Evolutionary conservation across 225 moss, liverwort and hornwort genomes (phyloP).

Genomic region (Anthoceros angustus): DNA sequence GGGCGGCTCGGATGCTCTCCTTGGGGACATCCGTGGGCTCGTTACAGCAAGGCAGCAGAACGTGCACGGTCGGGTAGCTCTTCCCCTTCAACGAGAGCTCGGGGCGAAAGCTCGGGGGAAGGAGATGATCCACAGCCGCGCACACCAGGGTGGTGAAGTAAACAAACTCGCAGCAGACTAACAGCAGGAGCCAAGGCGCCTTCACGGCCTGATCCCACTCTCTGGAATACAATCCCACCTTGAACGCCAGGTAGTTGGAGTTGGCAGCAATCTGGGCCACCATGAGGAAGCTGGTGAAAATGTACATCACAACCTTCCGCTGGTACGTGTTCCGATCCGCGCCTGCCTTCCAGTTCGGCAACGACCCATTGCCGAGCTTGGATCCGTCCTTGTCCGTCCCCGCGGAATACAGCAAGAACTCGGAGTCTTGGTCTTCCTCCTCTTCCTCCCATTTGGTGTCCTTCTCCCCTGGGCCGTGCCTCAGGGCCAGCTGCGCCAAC

Average conservation of each 20-base stretch:
- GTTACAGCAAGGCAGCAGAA: slow-evolving; percentile 33
- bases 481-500: too few relatives aligned
- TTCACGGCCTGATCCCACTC: slow-evolving; percentile 5
- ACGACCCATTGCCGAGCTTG: too few relatives aligned
- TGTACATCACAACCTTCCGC: not conserved
- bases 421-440: too few relatives aligned
- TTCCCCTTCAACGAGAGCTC: slow-evolving; percentile 15
- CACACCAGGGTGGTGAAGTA: slow-evolving; percentile 15
- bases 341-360: not conserved
- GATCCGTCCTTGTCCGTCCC: too few relatives aligned
- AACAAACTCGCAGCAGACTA: slow-evolving; percentile 16
- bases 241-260: slow-evolving; percentile 14
- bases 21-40: slow-evolving; percentile 35
- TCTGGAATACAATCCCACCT: slow-evolving; percentile 13
- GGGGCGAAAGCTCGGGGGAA: slow-evolving; percentile 28
- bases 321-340: not conserved
- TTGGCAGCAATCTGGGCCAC: slow-evolving; percentile 16
- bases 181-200: slow-evolving; percentile 28
- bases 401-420: too few relatives aligned
- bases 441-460: too few relatives aligned
- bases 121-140: slow-evolving; percentile 20
- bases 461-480: too few relatives aligned
- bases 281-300: slow-evolving; percentile 3
- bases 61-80: slow-evolving; percentile 25
- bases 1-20: slow-evolving; percentile 29